Base-by-base conservation (phyloP, 2,329 filamentous ascomycete species). In the Dactylellina cionopaga region DNA sequence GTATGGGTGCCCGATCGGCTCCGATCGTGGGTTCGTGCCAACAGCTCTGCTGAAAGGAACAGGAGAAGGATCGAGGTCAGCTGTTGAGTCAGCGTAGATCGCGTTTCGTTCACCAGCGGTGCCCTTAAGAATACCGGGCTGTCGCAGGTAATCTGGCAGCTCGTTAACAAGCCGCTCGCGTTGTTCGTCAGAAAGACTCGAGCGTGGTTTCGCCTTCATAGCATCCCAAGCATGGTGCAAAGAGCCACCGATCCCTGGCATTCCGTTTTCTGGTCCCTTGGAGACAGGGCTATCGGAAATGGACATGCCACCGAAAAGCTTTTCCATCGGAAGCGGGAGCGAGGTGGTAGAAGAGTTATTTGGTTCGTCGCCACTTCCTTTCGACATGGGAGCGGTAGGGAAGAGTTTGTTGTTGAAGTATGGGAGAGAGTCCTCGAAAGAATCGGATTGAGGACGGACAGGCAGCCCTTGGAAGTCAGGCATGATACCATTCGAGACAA, bases 351-450 rank as follows among this genome's bases (percentile, higher is more conserved):
- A 70, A 10, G 65, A 70, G 49, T 70, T 70, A 31, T 70, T 70
- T 13, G 65, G 65, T 24, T 60, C 76, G 49, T 68, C 73, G 62
- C 54, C 75, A 56, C 33, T 68, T 65, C 56, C 74, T 52, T 74
- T 92, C 94, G 0, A 93, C 3, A 90, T 87, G 33, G 94, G 92
- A 2, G 94, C 93, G 77, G 96, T 92, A 81, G 98, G 95, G 59
- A 99, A 86, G 46, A 99, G 86, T 83, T 97, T 98, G 1, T 94
- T 97, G 79, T 97, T 92, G 79, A 99, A 99, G 83, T 93, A 98
- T 65, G 93, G 94, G 56, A 98, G 85, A 5, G 94, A 96, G 77
- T 99, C 94, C 80, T 99, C 95, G 75, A 99, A 99, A 0, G 95
- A 97, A 80, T 99, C 95, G 0, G 95, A 98, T 83, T 98, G 97